Conservation (phyloP, 345 rosid genomes). For the Angophora floribunda region DNA sequence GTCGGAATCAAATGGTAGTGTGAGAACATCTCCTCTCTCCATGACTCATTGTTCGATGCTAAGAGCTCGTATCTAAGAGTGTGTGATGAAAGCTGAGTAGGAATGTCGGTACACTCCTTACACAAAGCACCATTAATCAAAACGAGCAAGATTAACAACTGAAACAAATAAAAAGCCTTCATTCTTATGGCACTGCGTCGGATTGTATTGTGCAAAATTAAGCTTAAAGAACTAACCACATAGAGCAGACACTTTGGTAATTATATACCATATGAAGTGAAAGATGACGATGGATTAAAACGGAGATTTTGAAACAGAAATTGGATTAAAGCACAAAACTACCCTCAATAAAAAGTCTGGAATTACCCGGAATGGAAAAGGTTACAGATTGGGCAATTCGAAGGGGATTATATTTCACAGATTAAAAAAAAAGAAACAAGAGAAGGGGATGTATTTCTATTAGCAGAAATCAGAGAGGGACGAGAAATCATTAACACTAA, state of each 20-base stretch:
- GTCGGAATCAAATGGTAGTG: slow-evolving; percentile 79
- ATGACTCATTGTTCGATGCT: slow-evolving; percentile 52
- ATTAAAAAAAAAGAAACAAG: no score
- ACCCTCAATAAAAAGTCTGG: not conserved
- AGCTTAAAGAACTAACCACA: not conserved
- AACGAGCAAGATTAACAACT: slow-evolving; percentile 1
- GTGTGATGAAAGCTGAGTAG: slow-evolving; percentile 67
- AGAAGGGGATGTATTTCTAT: not conserved
- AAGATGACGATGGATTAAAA: not conserved
- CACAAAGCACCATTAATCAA: slow-evolving; percentile 13
- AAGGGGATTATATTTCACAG: not conserved
- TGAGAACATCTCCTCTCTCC: slow-evolving; percentile 56
- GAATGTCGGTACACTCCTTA: slow-evolving; percentile 83
- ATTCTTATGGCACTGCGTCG: slow-evolving; percentile 1
- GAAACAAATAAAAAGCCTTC: slow-evolving; percentile 8
- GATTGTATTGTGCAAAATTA: not conserved
- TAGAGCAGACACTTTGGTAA: not conserved
- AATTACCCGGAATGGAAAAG: not conserved
- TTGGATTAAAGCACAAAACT: not conserved
- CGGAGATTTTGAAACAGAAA: not conserved
- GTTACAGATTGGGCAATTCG: not conserved
- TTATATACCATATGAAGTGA: not conserved
- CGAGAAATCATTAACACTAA: not conserved
- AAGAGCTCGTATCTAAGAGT: slow-evolving; percentile 53
- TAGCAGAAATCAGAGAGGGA: not conserved